Percentiles rank a stretch among this genome's conserved stretches.
These are phyloP conservation scores for Sequoiadendron giganteum DNA, from an alignment of 75 land plant species.

Conservation along the genomic window DNA sequence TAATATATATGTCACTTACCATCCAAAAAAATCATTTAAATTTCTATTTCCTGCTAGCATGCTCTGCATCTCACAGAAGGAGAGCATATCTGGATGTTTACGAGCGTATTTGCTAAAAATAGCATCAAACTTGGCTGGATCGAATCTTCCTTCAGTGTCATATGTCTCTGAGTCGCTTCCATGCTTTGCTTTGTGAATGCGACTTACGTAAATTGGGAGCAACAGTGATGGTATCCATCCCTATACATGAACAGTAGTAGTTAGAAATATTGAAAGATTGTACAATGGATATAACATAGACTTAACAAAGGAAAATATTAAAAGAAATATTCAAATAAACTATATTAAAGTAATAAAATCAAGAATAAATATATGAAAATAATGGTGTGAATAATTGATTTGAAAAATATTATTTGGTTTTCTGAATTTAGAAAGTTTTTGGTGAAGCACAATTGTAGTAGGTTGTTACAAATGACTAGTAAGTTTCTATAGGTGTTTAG, in stretches of 20 bases:
- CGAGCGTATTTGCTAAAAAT: slow-evolving; percentile 33
- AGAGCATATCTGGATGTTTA: slow-evolving; percentile 21
- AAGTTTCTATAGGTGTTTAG: too few relatives aligned
- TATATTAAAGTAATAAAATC: too few relatives aligned
- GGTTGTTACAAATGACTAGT: too few relatives aligned
- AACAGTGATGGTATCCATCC: slow-evolving; percentile 29
- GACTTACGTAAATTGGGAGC: slow-evolving; percentile 60
- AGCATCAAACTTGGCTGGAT: slow-evolving; percentile 33
- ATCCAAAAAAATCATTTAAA: slow-evolving; percentile 22
- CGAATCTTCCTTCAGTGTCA: slow-evolving; percentile 65
- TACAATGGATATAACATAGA: too few relatives aligned
- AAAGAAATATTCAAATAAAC: too few relatives aligned
- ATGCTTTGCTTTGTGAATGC: slow-evolving; percentile 60
- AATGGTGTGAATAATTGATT: too few relatives aligned
- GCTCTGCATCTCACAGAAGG: slow-evolving; percentile 22
- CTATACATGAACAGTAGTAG: slow-evolving; percentile 2
- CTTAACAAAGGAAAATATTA: too few relatives aligned
- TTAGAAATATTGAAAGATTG: too few relatives aligned
- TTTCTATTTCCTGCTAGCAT: slow-evolving; percentile 28
- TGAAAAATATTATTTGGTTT: too few relatives aligned
- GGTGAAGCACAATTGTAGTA: too few relatives aligned
- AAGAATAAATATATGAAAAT: too few relatives aligned
- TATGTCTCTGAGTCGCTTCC: slow-evolving; percentile 59
- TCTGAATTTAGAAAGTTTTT: too few relatives aligned
- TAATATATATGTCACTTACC: not conserved